Base-by-base conservation (phyloP, 1,284 basidiomycete species). In the Ceratobasidium sp. region DNA sequence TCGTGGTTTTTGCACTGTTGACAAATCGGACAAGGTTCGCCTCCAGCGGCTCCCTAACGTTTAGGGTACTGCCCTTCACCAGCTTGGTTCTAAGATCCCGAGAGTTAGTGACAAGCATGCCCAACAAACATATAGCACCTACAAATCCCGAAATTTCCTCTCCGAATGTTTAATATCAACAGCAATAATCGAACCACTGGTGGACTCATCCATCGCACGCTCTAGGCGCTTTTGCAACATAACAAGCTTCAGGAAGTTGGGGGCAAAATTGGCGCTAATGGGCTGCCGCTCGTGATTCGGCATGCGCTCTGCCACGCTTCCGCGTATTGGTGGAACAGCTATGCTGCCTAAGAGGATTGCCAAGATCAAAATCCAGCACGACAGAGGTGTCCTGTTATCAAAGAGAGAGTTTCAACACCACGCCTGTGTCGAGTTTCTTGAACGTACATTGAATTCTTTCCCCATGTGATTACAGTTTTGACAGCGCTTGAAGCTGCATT, bases 91-190 rank as follows among this genome's bases (percentile, higher is more conserved):
- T 75, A 57, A 22, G 1, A 41, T 2, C n/a, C n/a, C n/a, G 11
- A 41, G 11, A 41, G 36, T 41, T 11, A 11, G 36, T 5, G 36
- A 5, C 36, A 11, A n/a, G 17, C 22, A 4, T 45, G 44, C 1
- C 29, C 6, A 56, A n/a, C 5, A 47, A 17, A 17, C 14, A 33
- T n/a, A n/a, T n/a, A 51, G 17, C 2, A 53, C 74, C 33, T 51
- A 69, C 64, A 77, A 36, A 57, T 77, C 76, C 27, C 74, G 48
- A 8, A 77, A 36, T 8, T 67, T 74, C 22, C 64, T 63, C 36
- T 77, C 76, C 3, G 76, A 72, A 33, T 66, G 65, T 51, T 69
- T 73, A 19, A 77, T 72, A 33, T 73, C 73, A 31, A 75, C 44
- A 7, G 75, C 71, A 8, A 72, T 59, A n/a, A 69, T 69, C 17